These are phyloP conservation scores for Trichosporon sp. DNA, from an alignment of 1,284 basidiomycete species.

Conservation along the genomic window DNA sequence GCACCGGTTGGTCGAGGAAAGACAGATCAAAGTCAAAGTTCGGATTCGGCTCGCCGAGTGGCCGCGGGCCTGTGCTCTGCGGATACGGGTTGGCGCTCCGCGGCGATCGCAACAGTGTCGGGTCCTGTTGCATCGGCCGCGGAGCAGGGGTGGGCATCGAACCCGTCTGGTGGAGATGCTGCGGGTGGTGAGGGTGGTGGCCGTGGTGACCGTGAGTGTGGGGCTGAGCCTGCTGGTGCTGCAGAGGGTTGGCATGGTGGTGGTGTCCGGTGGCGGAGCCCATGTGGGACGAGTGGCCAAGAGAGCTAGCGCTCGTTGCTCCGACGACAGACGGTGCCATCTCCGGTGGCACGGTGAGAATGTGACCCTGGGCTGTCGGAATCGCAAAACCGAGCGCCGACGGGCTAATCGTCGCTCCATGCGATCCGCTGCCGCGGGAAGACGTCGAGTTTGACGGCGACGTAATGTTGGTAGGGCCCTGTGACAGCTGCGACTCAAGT, in stretches of 20 bases:
- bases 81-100: conserved; percentile 5
- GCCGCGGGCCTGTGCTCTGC: conserved; percentile 20
- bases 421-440: background rate
- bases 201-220: background rate
- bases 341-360: background rate
- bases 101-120: background rate
- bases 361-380: conserved; percentile 3
- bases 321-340: background rate
- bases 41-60: conserved; percentile 10
- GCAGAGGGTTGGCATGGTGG: background rate
- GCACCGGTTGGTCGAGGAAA: conserved; percentile 19
- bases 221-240: background rate
- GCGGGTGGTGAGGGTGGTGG: background rate
- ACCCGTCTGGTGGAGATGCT: background rate
- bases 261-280: background rate
- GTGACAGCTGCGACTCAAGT: conserved; percentile 15
- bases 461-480: background rate
- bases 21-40: conserved; percentile 20
- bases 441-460: background rate
- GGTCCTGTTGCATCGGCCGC: background rate
- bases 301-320: background rate
- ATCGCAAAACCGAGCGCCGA: conserved; percentile 4
- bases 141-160: background rate
- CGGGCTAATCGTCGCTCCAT: conserved; percentile 8
- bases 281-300: background rate